These are phyloP conservation scores for Coemansia sp. DNA, from an alignment of 192 early-diverging fungal genomes.

Conservation along the genomic window DNA sequence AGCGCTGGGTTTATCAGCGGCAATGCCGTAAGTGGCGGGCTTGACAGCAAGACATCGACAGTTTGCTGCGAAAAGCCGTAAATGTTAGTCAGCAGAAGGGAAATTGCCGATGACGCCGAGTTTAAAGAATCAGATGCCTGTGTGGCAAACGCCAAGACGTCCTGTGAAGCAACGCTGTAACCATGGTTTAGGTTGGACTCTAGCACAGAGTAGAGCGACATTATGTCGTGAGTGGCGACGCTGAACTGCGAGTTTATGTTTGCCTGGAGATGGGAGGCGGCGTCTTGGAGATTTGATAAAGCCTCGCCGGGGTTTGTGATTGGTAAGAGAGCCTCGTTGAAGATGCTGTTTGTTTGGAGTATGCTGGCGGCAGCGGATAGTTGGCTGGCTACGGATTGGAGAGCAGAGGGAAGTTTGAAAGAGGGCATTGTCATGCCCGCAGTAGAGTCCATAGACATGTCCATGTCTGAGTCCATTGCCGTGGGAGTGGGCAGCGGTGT, in stretches of 20 bases:
- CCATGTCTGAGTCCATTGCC: too few relatives aligned
- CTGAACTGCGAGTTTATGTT: slow-evolving; percentile 13
- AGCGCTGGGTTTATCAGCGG: slow-evolving; percentile 20
- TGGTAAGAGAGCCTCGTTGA: slow-evolving; percentile 17
- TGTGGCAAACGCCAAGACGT: too few relatives aligned
- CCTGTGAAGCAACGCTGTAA: too few relatives aligned
- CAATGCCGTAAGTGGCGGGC: slow-evolving; percentile 18
- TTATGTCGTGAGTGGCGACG: slow-evolving; percentile 5
- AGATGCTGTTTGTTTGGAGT: slow-evolving; percentile 17
- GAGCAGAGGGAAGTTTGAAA: too few relatives aligned
- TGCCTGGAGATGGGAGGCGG: slow-evolving; percentile 9
- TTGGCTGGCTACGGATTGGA: neutral
- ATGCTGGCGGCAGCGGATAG: slow-evolving; percentile 5
- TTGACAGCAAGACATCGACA: slow-evolving; percentile 21
- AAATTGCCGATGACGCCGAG: too few relatives aligned
- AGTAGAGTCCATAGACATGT: too few relatives aligned
- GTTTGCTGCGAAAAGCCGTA: slow-evolving; percentile 27
- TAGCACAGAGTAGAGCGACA: slow-evolving; percentile 10
- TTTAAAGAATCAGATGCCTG: too few relatives aligned
- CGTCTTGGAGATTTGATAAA: slow-evolving; percentile 7
- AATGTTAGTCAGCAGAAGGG: too few relatives aligned
- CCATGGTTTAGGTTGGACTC: slow-evolving; percentile 8
- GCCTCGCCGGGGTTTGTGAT: slow-evolving; percentile 31
- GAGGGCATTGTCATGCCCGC: too few relatives aligned
- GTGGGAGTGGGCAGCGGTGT: too few relatives aligned